These are phyloP conservation scores for Aspergillus egyptiacus DNA, from an alignment of 495 filamentous ascomycete genomes.

Conservation along the genomic window DNA sequence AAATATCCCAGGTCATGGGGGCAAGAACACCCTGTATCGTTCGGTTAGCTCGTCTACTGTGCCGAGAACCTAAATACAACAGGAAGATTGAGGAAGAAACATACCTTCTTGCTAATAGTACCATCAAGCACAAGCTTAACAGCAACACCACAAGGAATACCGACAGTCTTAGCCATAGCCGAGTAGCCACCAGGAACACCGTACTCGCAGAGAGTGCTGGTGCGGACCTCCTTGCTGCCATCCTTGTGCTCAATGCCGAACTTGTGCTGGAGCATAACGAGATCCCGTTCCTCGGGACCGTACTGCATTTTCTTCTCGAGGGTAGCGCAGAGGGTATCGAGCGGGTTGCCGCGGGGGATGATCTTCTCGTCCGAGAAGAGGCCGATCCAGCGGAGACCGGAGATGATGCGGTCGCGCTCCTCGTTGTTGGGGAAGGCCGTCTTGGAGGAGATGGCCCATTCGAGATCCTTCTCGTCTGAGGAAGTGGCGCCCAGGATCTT, in stretches of 20 bases:
- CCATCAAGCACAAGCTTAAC: conserved; percentile 81
- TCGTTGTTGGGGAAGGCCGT: conserved; percentile 61
- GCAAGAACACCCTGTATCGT: conserved; percentile 59
- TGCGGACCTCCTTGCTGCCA: conserved; percentile 65
- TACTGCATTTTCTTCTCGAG: conserved; percentile 92
- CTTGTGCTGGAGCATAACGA: conserved; percentile 87
- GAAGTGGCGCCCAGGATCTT: conserved; percentile 65
- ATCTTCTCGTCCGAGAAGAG: conserved; percentile 73
- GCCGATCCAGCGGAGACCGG: conserved; percentile 79
- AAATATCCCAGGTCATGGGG: conserved; percentile 70
- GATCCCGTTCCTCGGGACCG: conserved; percentile 74
- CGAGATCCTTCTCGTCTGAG: conserved; percentile 56
- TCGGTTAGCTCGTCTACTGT: neutral
- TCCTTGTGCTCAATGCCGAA: conserved; percentile 85
- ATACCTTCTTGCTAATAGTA: conserved; percentile 60
- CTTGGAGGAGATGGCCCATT: conserved; percentile 68
- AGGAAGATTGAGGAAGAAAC: neutral
- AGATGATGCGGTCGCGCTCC: conserved; percentile 71
- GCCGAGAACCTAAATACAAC: no score
- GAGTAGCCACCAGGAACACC: conserved; percentile 77
- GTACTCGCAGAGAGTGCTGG: conserved; percentile 80
- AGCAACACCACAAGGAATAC: conserved; percentile 56
- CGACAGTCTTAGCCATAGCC: conserved; percentile 84
- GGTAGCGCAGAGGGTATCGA: conserved; percentile 85
- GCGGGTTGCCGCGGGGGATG: conserved; percentile 68